Percentiles rank a stretch among this genome's conserved stretches.
phyloP scores from a whole-genome alignment of 2,329 filamentous ascomycete species.

The Hypoxylon sp. region DNA sequence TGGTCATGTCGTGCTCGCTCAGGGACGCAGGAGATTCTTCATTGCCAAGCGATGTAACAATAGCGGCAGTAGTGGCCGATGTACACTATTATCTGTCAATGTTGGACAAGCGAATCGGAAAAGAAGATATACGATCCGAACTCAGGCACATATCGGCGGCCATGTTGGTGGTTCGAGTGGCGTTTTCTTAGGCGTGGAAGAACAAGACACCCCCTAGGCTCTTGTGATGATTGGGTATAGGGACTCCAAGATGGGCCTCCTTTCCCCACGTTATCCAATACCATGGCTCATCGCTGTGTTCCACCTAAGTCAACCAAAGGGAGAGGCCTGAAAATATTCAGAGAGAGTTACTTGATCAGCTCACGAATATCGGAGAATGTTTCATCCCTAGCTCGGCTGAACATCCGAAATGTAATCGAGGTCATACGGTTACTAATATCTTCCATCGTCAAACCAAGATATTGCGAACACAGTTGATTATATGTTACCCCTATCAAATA shows the following conservation, averaged over 20 bases:
- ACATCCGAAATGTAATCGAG: slow-evolving; percentile 1
- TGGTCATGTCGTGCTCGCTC: slow-evolving; percentile 38
- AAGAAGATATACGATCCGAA: slow-evolving; percentile 8
- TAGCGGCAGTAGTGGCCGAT: slow-evolving; percentile 5
- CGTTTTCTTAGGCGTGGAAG: slow-evolving; percentile 10
- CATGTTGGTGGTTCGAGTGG: slow-evolving; percentile 8
- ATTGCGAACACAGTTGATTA: background rate
- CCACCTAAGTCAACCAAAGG: slow-evolving; percentile 1
- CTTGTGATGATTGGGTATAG: slow-evolving; percentile 2
- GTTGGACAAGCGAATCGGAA: slow-evolving; percentile 24
- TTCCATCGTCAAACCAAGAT: background rate
- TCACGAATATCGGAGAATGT: background rate
- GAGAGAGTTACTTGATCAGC: background rate
- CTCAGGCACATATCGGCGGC: slow-evolving; percentile 3
- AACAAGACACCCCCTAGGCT: slow-evolving; percentile 16
- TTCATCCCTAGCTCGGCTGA: slow-evolving; percentile 1
- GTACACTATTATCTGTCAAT: slow-evolving; percentile 11
- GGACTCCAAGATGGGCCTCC: slow-evolving; percentile 2
- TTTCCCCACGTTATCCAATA: slow-evolving; percentile 9
- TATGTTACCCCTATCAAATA: background rate
- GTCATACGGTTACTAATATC: background rate
- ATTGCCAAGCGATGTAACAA: slow-evolving; percentile 28
- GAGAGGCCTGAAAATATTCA: background rate
- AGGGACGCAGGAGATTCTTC: slow-evolving; percentile 26
- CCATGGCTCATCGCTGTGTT: slow-evolving; percentile 1